Evolutionary conservation across 257 asterid species (phyloP).

Genomic region (Henckelia pumila): DNA sequence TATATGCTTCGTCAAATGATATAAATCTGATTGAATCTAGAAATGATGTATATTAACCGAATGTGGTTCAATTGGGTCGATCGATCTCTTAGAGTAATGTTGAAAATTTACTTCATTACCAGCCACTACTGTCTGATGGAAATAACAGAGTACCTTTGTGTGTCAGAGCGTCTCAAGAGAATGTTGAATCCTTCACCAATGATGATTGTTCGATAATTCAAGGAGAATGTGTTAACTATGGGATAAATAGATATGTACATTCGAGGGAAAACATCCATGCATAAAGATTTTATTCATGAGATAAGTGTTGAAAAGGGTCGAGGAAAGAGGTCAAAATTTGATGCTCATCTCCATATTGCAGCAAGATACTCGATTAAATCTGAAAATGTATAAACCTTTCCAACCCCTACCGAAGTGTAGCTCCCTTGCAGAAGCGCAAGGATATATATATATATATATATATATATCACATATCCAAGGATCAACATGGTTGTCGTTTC

Average conservation of each 20-base stretch:
- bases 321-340: slow-evolving; percentile 37
- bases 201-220: slow-evolving; percentile 56
- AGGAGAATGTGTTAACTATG: slow-evolving; percentile 41
- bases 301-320: slow-evolving; percentile 32
- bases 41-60: slow-evolving; percentile 30
- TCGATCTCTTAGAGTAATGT: slow-evolving; percentile 25
- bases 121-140: slow-evolving; percentile 29
- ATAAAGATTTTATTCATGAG: slow-evolving; percentile 31
- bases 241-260: slow-evolving; percentile 30
- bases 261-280: slow-evolving; percentile 27
- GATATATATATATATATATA: no score
- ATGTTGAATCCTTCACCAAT: slow-evolving; percentile 31
- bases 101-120: slow-evolving; percentile 33
- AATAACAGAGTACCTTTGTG: slow-evolving; percentile 35
- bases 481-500: slow-evolving; percentile 93
- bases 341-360: slow-evolving; percentile 28
- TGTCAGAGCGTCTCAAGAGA: slow-evolving; percentile 38
- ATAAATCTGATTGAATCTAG: slow-evolving; percentile 31
- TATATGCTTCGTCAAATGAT: slow-evolving; percentile 35
- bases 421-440: slow-evolving; percentile 59
- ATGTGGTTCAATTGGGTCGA: slow-evolving; percentile 33
- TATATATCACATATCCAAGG: slow-evolving; percentile 62
- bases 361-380: slow-evolving; percentile 29
- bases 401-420: slow-evolving; percentile 41
- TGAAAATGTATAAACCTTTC: slow-evolving; percentile 32